Conservation (phyloP, 306 rosid genomes). For the Lablab purpureus region DNA sequence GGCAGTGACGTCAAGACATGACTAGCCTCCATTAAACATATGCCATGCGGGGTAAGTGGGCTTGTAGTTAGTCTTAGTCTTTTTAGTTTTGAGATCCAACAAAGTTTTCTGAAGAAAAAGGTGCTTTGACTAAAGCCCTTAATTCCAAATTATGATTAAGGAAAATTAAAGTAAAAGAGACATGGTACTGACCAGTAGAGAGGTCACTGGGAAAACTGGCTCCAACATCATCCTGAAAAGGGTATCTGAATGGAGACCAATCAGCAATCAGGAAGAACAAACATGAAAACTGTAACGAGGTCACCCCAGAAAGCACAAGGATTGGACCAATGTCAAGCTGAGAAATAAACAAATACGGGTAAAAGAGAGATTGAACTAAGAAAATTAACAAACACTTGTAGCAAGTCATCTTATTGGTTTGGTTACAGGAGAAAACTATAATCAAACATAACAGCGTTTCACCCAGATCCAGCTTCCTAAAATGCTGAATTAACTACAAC, state of each 20-base stretch:
- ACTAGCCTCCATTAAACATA: conserved; percentile 30
- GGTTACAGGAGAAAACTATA: conserved; percentile 10
- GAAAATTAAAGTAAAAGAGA: conserved; percentile 45
- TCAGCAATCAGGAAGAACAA: conserved; percentile 54
- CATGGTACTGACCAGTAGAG: conserved; percentile 70
- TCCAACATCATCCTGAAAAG: conserved; percentile 80
- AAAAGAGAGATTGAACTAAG: conserved; percentile 29
- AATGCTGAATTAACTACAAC: conserved; percentile 26
- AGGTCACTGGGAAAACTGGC: conserved; percentile 73
- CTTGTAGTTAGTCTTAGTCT: neutral
- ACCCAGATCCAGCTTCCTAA: conserved; percentile 33
- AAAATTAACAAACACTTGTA: conserved; percentile 4
- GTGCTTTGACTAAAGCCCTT: conserved; percentile 31
- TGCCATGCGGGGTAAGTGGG: conserved; percentile 1
- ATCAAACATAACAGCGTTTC: conserved; percentile 31
- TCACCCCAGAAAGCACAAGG: conserved; percentile 49
- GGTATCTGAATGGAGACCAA: conserved; percentile 66
- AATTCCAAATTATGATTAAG: conserved; percentile 38
- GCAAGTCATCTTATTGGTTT: conserved; percentile 36
- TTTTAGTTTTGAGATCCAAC: conserved; percentile 14
- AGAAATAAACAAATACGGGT: conserved; percentile 41
- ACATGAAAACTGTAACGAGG: conserved; percentile 49
- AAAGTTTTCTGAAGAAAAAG: conserved; percentile 36
- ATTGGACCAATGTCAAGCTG: conserved; percentile 45
- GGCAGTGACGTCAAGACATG: conserved; percentile 34